These are phyloP conservation scores for Cucumis melo DNA, from an alignment of 306 rosid species.

Conservation along the genomic window DNA sequence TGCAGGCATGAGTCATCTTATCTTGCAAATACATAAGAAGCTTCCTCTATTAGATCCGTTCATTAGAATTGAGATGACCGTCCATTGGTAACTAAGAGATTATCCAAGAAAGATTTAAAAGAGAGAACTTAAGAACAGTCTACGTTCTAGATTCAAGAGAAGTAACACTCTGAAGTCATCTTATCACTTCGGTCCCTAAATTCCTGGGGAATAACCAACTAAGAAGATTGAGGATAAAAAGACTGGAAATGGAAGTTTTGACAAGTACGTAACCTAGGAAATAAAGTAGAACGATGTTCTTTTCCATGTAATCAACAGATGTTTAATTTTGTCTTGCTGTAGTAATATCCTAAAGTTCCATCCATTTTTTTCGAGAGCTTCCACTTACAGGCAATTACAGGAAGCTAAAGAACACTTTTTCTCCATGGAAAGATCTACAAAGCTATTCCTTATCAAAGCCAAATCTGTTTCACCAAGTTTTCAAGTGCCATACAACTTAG, in stretches of 20 bases:
- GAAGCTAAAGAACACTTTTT: background rate
- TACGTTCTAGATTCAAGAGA: background rate
- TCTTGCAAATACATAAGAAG: background rate
- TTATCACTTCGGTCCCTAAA: background rate
- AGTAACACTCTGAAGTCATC: background rate
- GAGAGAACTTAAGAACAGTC: background rate
- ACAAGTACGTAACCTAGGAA: background rate
- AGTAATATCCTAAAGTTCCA: background rate
- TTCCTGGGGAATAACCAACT: background rate
- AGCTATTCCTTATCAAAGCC: background rate
- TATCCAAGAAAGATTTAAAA: background rate
- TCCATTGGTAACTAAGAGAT: background rate
- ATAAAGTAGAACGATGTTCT: background rate
- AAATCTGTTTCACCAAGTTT: background rate
- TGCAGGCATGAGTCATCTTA: background rate
- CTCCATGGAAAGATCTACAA: background rate
- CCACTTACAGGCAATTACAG: background rate
- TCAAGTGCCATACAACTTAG: background rate
- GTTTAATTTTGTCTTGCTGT: background rate
- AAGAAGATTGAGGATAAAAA: background rate
- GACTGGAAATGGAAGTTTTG: background rate
- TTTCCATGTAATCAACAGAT: background rate
- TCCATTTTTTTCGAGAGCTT: background rate
- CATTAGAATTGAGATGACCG: background rate
- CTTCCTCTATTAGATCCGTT: background rate